Conservation (phyloP, 208 protist species). For the Acanthamoeba healyi region DNA sequence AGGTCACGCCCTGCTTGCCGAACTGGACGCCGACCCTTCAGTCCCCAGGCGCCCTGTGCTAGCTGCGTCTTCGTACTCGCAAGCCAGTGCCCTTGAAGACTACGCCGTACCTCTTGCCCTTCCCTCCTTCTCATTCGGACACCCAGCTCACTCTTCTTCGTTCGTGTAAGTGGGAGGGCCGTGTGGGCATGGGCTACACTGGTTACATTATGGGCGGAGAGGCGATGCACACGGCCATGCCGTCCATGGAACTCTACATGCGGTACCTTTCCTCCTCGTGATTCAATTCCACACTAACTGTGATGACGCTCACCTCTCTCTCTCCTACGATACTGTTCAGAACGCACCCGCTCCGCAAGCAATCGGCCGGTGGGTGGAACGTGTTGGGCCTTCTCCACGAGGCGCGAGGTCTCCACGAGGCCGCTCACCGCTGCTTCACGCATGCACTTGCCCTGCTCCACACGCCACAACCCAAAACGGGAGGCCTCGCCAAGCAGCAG, state of each 20-base stretch:
- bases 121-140: neutral
- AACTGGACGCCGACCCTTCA: neutral
- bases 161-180: neutral
- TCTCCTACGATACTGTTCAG: neutral
- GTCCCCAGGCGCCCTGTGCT: neutral
- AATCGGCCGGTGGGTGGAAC: constrained; percentile 38
- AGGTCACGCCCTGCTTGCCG: constrained; percentile 20
- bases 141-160: neutral
- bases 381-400: constrained; percentile 40
- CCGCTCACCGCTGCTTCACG: constrained; percentile 41
- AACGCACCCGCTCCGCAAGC: neutral
- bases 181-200: constrained; percentile 42
- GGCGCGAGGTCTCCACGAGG: constrained; percentile 15
- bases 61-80: constrained; percentile 3
- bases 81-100: constrained; percentile 25
- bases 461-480: neutral
- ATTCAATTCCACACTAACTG: no score
- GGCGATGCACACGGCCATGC: constrained; percentile 31
- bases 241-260: constrained; percentile 46
- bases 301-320: neutral
- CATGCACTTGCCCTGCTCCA: neutral
- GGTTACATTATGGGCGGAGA: constrained; percentile 27
- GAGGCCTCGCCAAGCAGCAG: neutral
- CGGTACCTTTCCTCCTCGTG: no score
- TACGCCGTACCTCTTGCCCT: no score